Conservation (phyloP, 805 yeast genomes). For the Metschnikowia lachancei region DNA sequence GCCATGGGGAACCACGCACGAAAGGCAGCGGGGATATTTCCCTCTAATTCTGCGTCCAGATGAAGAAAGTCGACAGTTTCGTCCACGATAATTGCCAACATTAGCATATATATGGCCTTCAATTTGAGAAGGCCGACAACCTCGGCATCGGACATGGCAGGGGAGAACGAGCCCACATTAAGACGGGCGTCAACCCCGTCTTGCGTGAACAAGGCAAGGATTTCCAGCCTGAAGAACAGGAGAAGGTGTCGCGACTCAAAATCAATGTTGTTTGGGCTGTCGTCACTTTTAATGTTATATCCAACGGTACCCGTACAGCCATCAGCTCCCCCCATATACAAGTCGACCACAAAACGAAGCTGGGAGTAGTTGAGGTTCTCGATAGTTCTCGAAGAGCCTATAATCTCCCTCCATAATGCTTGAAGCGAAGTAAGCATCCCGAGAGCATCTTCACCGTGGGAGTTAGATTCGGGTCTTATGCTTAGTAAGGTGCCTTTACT, state of each 20-base stretch:
- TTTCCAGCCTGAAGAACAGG: slow-evolving; percentile 26
- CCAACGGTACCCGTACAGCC: no score
- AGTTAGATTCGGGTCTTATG: neutral
- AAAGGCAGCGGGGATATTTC: slow-evolving; percentile 14
- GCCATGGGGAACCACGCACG: slow-evolving; percentile 28
- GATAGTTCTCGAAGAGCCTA: slow-evolving; percentile 20
- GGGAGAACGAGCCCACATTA: slow-evolving; percentile 14
- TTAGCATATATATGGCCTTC: slow-evolving; percentile 29
- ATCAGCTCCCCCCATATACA: slow-evolving; percentile 20
- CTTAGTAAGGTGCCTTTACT: neutral
- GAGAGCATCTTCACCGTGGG: slow-evolving; percentile 13
- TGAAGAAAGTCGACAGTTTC: slow-evolving; percentile 28
- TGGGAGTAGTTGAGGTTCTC: slow-evolving; percentile 24
- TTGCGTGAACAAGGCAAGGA: slow-evolving; percentile 19
- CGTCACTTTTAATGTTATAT: no score
- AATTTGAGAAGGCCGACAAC: slow-evolving; percentile 19
- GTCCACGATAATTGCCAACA: slow-evolving; percentile 32
- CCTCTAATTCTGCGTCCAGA: neutral
- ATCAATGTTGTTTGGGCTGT: neutral
- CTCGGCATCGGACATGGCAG: slow-evolving; percentile 18
- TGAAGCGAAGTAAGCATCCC: slow-evolving; percentile 22
- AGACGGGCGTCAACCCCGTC: slow-evolving; percentile 19
- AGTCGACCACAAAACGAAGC: slow-evolving; percentile 30
- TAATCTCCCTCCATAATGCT: slow-evolving; percentile 28
- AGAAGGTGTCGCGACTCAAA: slow-evolving; percentile 27